Percentiles rank a stretch among this genome's conserved stretches.
phyloP scores from a whole-genome alignment of 129 eudicot genomes.

The Cynara cardunculus region DNA sequence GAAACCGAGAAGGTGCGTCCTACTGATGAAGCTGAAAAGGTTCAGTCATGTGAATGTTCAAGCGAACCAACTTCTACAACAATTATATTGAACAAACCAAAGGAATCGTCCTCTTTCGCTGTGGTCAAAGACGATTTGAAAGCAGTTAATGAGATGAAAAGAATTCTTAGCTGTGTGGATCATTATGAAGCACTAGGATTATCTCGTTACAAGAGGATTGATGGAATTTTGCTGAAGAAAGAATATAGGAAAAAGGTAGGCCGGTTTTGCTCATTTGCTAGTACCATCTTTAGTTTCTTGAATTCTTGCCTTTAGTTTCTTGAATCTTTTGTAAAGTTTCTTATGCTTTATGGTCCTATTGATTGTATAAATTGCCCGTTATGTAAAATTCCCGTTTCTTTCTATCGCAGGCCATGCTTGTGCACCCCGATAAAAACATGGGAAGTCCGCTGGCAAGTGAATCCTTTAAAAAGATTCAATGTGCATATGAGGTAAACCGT shows the following conservation, averaged over 20 bases:
- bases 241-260: constrained; percentile 88
- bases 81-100: constrained; percentile 40
- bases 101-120: constrained; percentile 31
- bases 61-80: constrained; percentile 36
- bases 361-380: too few relatives aligned
- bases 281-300: background rate
- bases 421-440: constrained; percentile 99
- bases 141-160: constrained; percentile 68
- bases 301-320: background rate
- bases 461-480: constrained; percentile 90
- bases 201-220: constrained; percentile 68
- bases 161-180: constrained; percentile 55
- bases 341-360: too few relatives aligned
- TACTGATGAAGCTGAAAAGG: constrained; percentile 16
- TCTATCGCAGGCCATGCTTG: constrained; percentile 79
- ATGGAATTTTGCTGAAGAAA: constrained; percentile 58
- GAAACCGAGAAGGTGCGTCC: constrained; percentile 11
- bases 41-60: constrained; percentile 39
- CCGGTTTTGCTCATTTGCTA: background rate
- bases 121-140: constrained; percentile 58
- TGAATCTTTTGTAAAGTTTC: background rate
- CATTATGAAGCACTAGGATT: constrained; percentile 89
- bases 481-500: constrained; percentile 79
- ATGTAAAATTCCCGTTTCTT: background rate
- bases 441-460: constrained; percentile 96